These are phyloP conservation scores for Ehretia macrophylla DNA, from an alignment of 257 asterid species.

Conservation along the genomic window DNA sequence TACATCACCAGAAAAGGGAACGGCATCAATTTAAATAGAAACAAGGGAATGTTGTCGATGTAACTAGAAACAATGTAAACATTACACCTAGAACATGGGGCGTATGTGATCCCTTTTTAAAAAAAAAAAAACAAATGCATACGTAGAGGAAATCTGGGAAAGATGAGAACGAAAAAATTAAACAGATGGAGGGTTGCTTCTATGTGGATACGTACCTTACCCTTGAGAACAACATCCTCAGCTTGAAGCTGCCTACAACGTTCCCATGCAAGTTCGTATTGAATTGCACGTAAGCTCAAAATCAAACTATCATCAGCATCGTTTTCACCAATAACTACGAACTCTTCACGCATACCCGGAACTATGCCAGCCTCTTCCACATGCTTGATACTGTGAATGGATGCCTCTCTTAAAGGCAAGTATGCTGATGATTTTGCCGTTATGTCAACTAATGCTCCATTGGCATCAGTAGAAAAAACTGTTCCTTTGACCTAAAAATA, in stretches of 20 bases:
- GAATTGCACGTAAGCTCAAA: slow-evolving; percentile 77
- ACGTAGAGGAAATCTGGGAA: background rate
- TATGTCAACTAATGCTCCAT: slow-evolving; percentile 91
- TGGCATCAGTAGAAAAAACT: slow-evolving; percentile 58
- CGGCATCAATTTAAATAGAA: too few relatives aligned
- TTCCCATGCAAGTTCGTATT: slow-evolving; percentile 94
- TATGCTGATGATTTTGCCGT: slow-evolving; percentile 90
- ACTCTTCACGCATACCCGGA: slow-evolving; percentile 83
- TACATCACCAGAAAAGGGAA: background rate
- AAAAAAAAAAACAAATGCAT: too few relatives aligned
- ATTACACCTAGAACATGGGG: too few relatives aligned
- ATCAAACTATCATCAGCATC: slow-evolving; percentile 85
- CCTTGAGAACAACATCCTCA: slow-evolving; percentile 92
- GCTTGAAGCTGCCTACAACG: slow-evolving; percentile 95
- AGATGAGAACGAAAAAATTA: background rate
- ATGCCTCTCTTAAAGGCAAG: slow-evolving; percentile 84
- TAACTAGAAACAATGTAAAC: too few relatives aligned
- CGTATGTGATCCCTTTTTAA: too few relatives aligned
- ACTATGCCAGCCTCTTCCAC: slow-evolving; percentile 85
- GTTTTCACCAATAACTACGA: slow-evolving; percentile 65
- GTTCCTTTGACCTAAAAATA: slow-evolving; percentile 88
- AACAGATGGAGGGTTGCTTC: background rate
- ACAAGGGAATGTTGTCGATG: too few relatives aligned
- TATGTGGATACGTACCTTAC: slow-evolving; percentile 50
- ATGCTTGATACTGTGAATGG: slow-evolving; percentile 59